Percentiles rank a stretch among this genome's conserved stretches.
Conservation (phyloP, 2,329 filamentous ascomycete genomes). For the Alternaria burnsii region DNA sequence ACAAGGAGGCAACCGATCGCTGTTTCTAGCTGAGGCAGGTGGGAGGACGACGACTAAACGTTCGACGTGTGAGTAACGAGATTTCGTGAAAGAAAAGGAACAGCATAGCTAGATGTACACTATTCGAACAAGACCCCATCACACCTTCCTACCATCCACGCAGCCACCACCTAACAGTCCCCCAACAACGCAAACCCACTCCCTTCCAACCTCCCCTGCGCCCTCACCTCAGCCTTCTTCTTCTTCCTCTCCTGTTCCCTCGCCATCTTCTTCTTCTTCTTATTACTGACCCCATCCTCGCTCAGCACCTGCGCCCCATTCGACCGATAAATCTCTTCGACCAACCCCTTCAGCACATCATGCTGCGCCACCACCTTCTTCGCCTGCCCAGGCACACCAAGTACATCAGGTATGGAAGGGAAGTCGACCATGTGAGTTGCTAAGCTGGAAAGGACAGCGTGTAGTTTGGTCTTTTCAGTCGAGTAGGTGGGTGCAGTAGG, state of each 20-base stretch:
- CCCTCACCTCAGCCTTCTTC: constrained; percentile 28
- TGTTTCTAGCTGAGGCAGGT: no score
- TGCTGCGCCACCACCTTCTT: constrained; percentile 23
- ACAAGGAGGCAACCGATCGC: no score
- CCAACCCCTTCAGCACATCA: constrained; percentile 23
- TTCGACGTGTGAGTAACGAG: no score
- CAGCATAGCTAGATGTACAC: no score
- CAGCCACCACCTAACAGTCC: no score
- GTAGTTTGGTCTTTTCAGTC: not conserved
- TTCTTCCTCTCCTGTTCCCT: constrained; percentile 39
- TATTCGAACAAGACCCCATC: no score
- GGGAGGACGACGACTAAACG: no score
- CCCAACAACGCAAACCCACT: no score
- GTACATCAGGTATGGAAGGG: constrained; percentile 34
- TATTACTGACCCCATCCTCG: constrained; percentile 27
- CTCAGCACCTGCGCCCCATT: constrained; percentile 30
- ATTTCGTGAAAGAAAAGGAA: no score
- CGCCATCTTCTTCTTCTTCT: constrained; percentile 35
- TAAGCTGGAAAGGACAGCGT: constrained; percentile 14
- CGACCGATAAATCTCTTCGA: constrained; percentile 40
- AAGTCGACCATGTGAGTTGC: constrained; percentile 29
- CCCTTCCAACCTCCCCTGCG: not conserved
- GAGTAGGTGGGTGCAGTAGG: not conserved
- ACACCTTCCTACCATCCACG: no score
- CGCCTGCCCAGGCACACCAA: constrained; percentile 38